Evolutionary conservation across 2,329 filamentous ascomycete species (phyloP), one percentile per base, ranked within the genome.

Genomic region (Trichoderma aggressivum): DNA sequence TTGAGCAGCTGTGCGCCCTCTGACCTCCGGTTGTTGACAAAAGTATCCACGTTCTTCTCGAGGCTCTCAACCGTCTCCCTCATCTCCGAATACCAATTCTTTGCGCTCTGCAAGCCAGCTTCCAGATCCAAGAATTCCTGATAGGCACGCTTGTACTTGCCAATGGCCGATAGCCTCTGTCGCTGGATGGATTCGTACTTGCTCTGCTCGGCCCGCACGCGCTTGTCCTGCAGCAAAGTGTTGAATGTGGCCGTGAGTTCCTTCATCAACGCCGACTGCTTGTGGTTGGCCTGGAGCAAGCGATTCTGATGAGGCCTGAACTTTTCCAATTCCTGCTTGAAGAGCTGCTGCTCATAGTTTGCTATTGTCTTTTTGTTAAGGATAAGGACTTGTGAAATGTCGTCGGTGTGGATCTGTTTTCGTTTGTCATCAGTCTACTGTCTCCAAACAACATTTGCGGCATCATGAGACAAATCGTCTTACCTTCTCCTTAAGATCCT

Each of bases 401-500:
- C 97, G 78, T 99, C 97, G 75, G 92, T 94, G 82, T 97, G 95
- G 67, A 95, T 91, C 95, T 98, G 10, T 24, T 28, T 28, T 11
- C 21, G 61, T 73, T 72, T 24, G 71, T 81, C 70, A 78, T 76
- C 43, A 50, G 43, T 50, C 43, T 12, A n/a, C 6, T 21, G 43
- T 11, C 43, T 21, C n/a, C n/a, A 50, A 50, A 24, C n/a, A 24
- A 50, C 5, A 24, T 50, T 21, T n/a, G 43, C 10, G 43, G n/a
- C 12, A 7, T 50, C 14, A 24, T 50, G 43, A 50, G 11, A 50
- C 43, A n/a, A 6, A 21, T 11, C 10, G 21, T 71, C 16, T 21
- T 81, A 97, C 96, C 90, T 97, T 98, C 75, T 98, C 94, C 81
- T 99, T 99, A 75, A 99, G 85, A 81, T 99, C 96, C 80, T 98